Base-by-base conservation (phyloP, 2,329 filamentous ascomycete genomes). In the Coleophoma crateriformis region DNA sequence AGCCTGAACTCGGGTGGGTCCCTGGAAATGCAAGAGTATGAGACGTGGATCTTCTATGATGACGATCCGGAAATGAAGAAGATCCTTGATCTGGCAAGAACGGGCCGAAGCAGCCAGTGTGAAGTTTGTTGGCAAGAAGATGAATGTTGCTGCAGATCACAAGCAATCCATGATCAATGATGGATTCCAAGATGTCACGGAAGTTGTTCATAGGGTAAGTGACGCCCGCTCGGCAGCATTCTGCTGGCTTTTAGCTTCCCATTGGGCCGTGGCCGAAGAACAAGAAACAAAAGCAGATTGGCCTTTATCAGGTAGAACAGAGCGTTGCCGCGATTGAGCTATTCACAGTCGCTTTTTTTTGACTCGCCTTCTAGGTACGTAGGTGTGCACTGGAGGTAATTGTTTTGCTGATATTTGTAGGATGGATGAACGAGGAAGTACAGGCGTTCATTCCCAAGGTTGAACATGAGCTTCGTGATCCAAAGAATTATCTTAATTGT, bases 261-360 rank as follows among this genome's bases (percentile, higher is more conserved):
- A 20, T 48, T 12, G 77, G 77, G 1, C 49, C 58, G 7, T 64
- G 62, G 62, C 54, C 60, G 4, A 51, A 46, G 50, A 75, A 77
- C 51, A 68, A 70, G 47, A 64, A 67, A 7, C 61, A 75, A 37
- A 77, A 76, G 60, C 69, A 70, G 39, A 71, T 76, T 19, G 76
- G 75, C 1, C 58, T 72, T 7, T 74, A 74, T 59, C 75, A 71
- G 70, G 67, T 70, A 41, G 73, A 70, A 11, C 73, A 75, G 45
- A 62, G 76, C 42, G 62, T 72, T 3, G 72, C 76, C 48, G 73
- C 71, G 12, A 59, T 76, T 13, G 74, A 78, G 54, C 73, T 72
- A 6, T 75, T 77, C 47, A 70, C 71, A 11, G 62, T 78, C 19
- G 73, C 73, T 2, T 70, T 73, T 15, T 65, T 77, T 57, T n/a